Evolutionary conservation across 1,139 yeast genomes (phyloP).

Genomic region (Eremothecium cymbalariae): DNA sequence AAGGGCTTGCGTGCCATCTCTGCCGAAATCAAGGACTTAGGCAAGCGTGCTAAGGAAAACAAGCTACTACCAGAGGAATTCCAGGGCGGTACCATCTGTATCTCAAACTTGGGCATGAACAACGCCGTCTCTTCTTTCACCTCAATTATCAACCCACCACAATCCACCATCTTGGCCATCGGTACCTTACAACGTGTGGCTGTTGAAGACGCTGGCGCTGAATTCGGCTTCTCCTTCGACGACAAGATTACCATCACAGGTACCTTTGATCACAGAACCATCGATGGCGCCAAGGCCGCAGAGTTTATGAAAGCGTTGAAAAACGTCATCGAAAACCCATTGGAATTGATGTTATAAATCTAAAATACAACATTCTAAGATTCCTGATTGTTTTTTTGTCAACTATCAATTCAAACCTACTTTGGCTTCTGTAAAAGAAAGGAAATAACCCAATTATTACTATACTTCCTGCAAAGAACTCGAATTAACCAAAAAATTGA

Average conservation of each 20-base stretch:
- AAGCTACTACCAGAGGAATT: constrained; percentile 92
- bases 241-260: constrained; percentile 89
- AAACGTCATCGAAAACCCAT: constrained; percentile 88
- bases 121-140: constrained; percentile 86
- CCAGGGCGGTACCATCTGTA: constrained; percentile 98
- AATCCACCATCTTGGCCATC: constrained; percentile 84
- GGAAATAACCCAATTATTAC: too few species aligned
- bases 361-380: too few species aligned
- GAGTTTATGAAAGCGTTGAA: constrained; percentile 92
- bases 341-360: constrained; percentile 81
- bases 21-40: constrained; percentile 78
- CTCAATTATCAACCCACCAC: constrained; percentile 97
- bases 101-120: constrained; percentile 98
- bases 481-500: too few species aligned
- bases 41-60: constrained; percentile 91
- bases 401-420: too few species aligned
- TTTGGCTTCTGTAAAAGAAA: too few species aligned
- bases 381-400: too few species aligned
- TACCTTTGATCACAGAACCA: constrained; percentile 94
- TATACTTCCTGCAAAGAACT: too few species aligned
- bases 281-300: constrained; percentile 97
- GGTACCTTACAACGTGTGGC: constrained; percentile 92
- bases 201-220: constrained; percentile 84
- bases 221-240: constrained; percentile 86
- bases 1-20: constrained; percentile 84